Percentiles rank a stretch among this genome's conserved stretches.
Conservation (phyloP, 805 yeast genomes). For the Isabelozyma rhagii region DNA sequence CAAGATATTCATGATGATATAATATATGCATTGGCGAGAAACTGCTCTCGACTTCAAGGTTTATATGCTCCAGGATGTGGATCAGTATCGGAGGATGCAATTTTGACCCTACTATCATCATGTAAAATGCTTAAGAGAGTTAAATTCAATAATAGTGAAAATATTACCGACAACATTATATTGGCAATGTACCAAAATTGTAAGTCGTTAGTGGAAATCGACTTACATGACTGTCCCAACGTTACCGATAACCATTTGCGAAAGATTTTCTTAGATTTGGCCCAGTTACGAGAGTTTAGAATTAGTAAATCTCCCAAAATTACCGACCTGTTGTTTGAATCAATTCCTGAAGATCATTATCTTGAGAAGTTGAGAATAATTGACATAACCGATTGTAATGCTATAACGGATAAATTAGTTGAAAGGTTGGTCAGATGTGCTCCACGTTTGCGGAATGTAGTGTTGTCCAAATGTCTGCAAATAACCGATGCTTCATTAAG, state of each 20-base stretch:
- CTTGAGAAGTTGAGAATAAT: constrained; percentile 73
- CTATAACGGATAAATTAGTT: constrained; percentile 76
- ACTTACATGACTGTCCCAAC: constrained; percentile 76
- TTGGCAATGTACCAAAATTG: constrained; percentile 64
- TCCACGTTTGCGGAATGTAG: constrained; percentile 84
- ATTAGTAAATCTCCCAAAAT: constrained; percentile 70
- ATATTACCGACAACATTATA: constrained; percentile 63
- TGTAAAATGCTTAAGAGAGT: constrained; percentile 81
- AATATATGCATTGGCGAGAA: constrained; percentile 60
- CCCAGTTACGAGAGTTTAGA: constrained; percentile 81
- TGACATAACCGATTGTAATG: constrained; percentile 80
- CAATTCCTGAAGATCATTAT: constrained; percentile 44
- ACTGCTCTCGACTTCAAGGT: constrained; percentile 81
- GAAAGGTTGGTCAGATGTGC: constrained; percentile 70
- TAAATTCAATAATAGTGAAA: constrained; percentile 69
- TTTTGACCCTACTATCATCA: constrained; percentile 51
- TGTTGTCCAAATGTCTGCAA: constrained; percentile 82
- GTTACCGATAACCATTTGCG: constrained; percentile 64
- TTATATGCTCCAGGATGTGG: constrained; percentile 84
- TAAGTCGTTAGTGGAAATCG: constrained; percentile 82
- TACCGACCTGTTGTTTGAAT: constrained; percentile 61
- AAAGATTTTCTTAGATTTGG: constrained; percentile 54
- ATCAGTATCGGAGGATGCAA: constrained; percentile 62
- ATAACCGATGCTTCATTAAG: constrained; percentile 79
- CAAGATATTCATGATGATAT: constrained; percentile 62